Percentiles rank a stretch among this genome's conserved stretches.
Conservation (phyloP, 768 basidiomycete genomes). For the Trametes punicea region DNA sequence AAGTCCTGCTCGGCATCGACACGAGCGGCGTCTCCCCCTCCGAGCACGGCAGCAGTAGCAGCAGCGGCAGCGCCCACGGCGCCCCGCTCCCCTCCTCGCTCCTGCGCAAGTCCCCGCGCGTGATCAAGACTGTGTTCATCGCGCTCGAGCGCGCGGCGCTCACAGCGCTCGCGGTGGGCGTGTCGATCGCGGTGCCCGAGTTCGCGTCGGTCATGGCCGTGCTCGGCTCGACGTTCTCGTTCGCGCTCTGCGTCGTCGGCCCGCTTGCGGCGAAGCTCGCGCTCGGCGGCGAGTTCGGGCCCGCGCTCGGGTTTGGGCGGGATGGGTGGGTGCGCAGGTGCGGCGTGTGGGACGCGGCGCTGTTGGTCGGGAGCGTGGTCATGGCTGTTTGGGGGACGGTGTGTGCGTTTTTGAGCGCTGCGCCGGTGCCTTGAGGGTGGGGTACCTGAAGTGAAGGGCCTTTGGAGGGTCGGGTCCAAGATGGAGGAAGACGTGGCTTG, state of each 20-base stretch:
- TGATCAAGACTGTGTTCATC: constrained; percentile 40
- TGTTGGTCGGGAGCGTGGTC: constrained; percentile 49
- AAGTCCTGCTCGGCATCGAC: constrained; percentile 72
- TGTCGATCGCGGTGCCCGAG: constrained; percentile 75
- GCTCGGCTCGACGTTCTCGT: constrained; percentile 85
- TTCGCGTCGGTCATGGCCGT: constrained; percentile 87
- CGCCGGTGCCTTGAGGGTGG: constrained; percentile 11
- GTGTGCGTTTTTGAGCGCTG: constrained; percentile 51
- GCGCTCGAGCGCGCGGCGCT: constrained; percentile 56
- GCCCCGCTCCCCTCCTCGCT: constrained; percentile 12
- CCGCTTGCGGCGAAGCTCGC: constrained; percentile 72
- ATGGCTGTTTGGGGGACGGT: constrained; percentile 81
- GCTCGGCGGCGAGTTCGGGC: constrained; percentile 52
- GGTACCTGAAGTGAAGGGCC: neutral
- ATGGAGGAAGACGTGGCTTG: neutral
- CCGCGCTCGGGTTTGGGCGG: constrained; percentile 46
- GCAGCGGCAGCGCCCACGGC: neutral
- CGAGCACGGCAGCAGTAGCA: neutral
- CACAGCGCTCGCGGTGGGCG: constrained; percentile 55
- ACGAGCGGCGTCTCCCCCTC: constrained; percentile 20
- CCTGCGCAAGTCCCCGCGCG: constrained; percentile 27
- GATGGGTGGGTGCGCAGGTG: constrained; percentile 36
- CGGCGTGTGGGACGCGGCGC: constrained; percentile 46
- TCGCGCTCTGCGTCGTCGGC: constrained; percentile 50
- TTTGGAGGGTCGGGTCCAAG: too few species aligned